These are phyloP conservation scores for Pachyrhizus erosus DNA, from an alignment of 306 rosid genomes.

Conservation along the genomic window DNA sequence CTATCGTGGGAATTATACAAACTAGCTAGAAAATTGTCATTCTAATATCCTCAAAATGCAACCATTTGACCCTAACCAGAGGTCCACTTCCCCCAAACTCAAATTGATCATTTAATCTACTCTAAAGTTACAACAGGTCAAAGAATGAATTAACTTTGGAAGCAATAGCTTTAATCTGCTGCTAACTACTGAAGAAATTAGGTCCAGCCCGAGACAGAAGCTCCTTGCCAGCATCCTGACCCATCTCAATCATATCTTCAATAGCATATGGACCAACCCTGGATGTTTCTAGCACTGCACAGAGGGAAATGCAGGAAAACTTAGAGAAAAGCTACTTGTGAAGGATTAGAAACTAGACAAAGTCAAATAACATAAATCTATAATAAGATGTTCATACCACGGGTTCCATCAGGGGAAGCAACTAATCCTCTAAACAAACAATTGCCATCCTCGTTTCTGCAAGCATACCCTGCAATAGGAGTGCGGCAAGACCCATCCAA, in stretches of 20 bases:
- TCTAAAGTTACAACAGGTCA: slow-evolving; percentile 38
- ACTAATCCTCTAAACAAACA: slow-evolving; percentile 88
- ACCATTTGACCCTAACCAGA: slow-evolving; percentile 22
- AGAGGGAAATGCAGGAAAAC: neutral
- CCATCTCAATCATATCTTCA: slow-evolving; percentile 81
- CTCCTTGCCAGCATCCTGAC: slow-evolving; percentile 88
- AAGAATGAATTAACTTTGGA: slow-evolving; percentile 33
- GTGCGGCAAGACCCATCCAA: slow-evolving; percentile 93
- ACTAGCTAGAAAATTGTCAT: slow-evolving; percentile 31
- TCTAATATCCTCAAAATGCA: slow-evolving; percentile 35
- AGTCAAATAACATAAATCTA: slow-evolving; percentile 1
- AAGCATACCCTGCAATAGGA: slow-evolving; percentile 90
- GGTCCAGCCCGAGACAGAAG: slow-evolving; percentile 86
- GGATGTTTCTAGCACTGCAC: slow-evolving; percentile 81
- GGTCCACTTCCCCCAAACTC: slow-evolving; percentile 37
- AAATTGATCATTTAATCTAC: slow-evolving; percentile 14
- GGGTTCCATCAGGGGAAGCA: slow-evolving; percentile 85
- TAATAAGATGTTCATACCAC: slow-evolving; percentile 56
- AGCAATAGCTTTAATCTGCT: slow-evolving; percentile 23
- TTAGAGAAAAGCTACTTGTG: slow-evolving; percentile 11
- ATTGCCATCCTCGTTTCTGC: slow-evolving; percentile 68
- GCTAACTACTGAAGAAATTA: slow-evolving; percentile 67
- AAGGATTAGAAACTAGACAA: slow-evolving; percentile 14
- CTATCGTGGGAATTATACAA: neutral
- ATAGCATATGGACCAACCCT: slow-evolving; percentile 68